Conservation (phyloP, 1,139 yeast genomes). For the Taiozyma onychis region DNA sequence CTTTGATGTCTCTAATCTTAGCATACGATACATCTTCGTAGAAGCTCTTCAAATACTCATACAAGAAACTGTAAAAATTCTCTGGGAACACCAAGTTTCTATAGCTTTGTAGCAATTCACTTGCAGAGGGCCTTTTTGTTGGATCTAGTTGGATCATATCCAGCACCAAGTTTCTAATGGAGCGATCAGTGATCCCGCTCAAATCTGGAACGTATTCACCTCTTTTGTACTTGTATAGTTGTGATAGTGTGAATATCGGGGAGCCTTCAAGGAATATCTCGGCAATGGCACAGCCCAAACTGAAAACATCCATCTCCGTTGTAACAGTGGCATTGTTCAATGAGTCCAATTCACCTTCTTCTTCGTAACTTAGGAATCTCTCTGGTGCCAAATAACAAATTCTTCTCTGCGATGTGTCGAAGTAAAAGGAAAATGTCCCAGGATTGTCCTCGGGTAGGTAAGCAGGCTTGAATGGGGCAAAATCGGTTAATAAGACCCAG, state of each 20-base stretch:
- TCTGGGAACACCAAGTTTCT: slow-evolving; percentile 57
- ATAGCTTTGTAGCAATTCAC: slow-evolving; percentile 45
- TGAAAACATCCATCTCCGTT: slow-evolving; percentile 79
- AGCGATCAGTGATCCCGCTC: slow-evolving; percentile 44
- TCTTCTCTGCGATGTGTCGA: slow-evolving; percentile 83
- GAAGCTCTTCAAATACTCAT: slow-evolving; percentile 54
- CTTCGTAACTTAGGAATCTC: slow-evolving; percentile 48
- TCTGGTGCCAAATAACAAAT: slow-evolving; percentile 95
- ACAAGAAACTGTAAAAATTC: slow-evolving; percentile 64
- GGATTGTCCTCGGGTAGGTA: slow-evolving; percentile 92
- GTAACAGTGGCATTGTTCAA: slow-evolving; percentile 31
- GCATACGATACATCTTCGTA: slow-evolving; percentile 27
- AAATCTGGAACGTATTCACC: slow-evolving; percentile 62
- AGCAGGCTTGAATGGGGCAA: slow-evolving; percentile 80
- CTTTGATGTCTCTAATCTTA: slow-evolving; percentile 29
- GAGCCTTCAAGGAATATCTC: slow-evolving; percentile 85
- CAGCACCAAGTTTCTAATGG: slow-evolving; percentile 47
- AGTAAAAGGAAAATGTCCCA: slow-evolving; percentile 86
- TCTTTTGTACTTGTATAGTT: slow-evolving; percentile 74
- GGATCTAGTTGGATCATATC: slow-evolving; percentile 68
- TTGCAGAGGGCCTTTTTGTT: slow-evolving; percentile 48
- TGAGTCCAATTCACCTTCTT: slow-evolving; percentile 29
- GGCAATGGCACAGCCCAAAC: slow-evolving; percentile 87
- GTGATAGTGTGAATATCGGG: slow-evolving; percentile 81
- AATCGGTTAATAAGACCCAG: slow-evolving; percentile 80